Evolutionary conservation across 176 grass and related monocot species (phyloP).

Genomic region (Hyparrhenia diplandra): DNA sequence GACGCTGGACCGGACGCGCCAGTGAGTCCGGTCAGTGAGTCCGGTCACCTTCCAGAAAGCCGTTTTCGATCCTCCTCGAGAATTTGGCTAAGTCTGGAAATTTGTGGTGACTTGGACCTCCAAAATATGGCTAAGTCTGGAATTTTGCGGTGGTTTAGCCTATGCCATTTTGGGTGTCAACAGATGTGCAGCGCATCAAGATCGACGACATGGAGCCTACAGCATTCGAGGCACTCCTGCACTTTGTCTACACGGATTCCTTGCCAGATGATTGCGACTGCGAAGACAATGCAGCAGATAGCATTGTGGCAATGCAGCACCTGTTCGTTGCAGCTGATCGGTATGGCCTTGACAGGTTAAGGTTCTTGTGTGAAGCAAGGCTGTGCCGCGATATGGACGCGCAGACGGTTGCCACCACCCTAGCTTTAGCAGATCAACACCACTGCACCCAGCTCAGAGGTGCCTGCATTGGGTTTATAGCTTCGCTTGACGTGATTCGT

Average conservation of each 20-base stretch:
- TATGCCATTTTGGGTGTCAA: no score
- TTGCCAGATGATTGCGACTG: background rate
- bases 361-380: conserved; percentile 1
- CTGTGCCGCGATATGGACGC: background rate
- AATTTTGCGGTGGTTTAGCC: no score
- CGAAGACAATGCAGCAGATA: background rate
- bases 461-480: conserved; percentile 16
- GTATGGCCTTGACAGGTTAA: conserved; percentile 29
- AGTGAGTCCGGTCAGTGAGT: no score
- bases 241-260: background rate
- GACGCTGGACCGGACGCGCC: no score
- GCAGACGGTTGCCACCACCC: background rate
- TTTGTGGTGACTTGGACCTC: no score
- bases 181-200: background rate
- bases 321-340: conserved; percentile 18
- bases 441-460: background rate
- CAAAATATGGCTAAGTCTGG: no score
- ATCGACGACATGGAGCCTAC: background rate
- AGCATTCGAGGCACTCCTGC: background rate
- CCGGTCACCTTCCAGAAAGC: no score
- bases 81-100: no score
- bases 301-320: background rate
- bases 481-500: background rate
- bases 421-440: conserved; percentile 34
- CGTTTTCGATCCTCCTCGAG: no score